Conservation (phyloP, 768 basidiomycete genomes). For the Crepidotus variabilis region DNA sequence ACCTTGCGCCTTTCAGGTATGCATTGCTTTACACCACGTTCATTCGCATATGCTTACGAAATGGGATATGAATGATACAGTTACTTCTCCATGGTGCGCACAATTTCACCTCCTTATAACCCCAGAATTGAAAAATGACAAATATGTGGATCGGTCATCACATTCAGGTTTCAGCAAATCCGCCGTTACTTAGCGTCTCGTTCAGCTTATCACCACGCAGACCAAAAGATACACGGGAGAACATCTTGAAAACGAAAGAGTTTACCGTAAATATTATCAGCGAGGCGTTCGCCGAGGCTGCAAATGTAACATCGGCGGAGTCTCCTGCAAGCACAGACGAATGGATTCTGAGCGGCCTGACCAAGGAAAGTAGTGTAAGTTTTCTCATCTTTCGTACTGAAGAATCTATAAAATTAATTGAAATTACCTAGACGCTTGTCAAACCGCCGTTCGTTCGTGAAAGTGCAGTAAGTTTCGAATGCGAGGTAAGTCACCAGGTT, state of each 20-base stretch:
- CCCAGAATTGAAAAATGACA: conserved; percentile 2
- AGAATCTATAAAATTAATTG: conserved; percentile 1
- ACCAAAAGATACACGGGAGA: conserved; percentile 60
- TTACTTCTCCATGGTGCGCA: conserved; percentile 61
- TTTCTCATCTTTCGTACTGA: background rate
- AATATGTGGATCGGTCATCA: background rate
- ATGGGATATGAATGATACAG: conserved; percentile 22
- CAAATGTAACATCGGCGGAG: conserved; percentile 53
- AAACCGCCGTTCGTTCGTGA: conserved; percentile 52
- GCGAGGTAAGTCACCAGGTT: conserved; percentile 39
- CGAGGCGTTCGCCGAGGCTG: conserved; percentile 57
- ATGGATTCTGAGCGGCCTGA: conserved; percentile 61
- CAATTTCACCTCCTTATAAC: background rate
- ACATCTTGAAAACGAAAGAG: conserved; percentile 60
- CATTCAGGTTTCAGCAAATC: conserved; percentile 54
- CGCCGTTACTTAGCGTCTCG: conserved; percentile 63
- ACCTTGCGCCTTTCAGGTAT: conserved; percentile 68
- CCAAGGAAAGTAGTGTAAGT: conserved; percentile 48
- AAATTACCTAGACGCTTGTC: conserved; percentile 36
- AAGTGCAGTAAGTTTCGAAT: conserved; percentile 59
- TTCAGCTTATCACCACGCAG: conserved; percentile 41
- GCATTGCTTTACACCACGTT: conserved; percentile 5
- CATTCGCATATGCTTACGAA: background rate
- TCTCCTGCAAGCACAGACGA: conserved; percentile 50
- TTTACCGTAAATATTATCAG: conserved; percentile 75